A percentile compares a stretch with the other conserved stretches of the same genome.
These are phyloP conservation scores for Zymoseptoria brevis DNA, from an alignment of 2,329 filamentous ascomycete species.

Conservation along the genomic window DNA sequence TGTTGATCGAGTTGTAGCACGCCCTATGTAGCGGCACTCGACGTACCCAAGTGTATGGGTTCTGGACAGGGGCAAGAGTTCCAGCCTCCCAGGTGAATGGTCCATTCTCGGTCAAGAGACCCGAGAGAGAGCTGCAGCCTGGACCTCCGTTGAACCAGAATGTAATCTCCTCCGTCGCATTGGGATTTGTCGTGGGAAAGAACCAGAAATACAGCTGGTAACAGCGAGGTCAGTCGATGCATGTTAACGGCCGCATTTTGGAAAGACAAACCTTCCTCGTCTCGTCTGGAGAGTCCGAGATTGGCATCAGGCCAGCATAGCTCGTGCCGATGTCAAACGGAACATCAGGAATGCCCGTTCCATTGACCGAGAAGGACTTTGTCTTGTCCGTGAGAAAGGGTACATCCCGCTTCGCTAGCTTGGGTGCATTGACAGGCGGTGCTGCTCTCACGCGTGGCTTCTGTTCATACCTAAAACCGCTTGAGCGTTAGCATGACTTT, in stretches of 20 bases:
- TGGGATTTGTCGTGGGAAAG: constrained; percentile 37
- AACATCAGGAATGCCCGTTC: constrained; percentile 29
- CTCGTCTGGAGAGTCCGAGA: constrained; percentile 40
- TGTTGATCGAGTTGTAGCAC: not conserved
- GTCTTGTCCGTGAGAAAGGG: constrained; percentile 10
- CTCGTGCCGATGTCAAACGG: constrained; percentile 38
- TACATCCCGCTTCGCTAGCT: not conserved
- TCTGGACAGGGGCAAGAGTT: constrained; percentile 32
- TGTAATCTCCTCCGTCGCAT: constrained; percentile 45
- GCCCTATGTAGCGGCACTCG: not conserved
- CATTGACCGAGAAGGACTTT: constrained; percentile 20
- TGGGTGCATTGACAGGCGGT: not conserved
- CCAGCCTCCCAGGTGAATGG: constrained; percentile 35
- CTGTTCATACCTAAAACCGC: not conserved
- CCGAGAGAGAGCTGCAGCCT: constrained; percentile 12
- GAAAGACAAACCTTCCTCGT: constrained; percentile 41
- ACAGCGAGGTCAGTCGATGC: too few relatives aligned
- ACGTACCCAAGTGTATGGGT: constrained; percentile 38
- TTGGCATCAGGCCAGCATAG: constrained; percentile 43
- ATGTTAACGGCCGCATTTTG: not conserved
- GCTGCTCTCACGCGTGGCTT: not conserved
- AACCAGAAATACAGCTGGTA: constrained; percentile 34
- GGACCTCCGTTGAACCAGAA: constrained; percentile 36
- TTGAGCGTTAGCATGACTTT: not conserved
- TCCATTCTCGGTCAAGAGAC: constrained; percentile 11